Evolutionary conservation across 495 filamentous ascomycete genomes (phyloP), one percentile per base, ranked within the genome.

Genomic region (Tuber magnatum): DNA sequence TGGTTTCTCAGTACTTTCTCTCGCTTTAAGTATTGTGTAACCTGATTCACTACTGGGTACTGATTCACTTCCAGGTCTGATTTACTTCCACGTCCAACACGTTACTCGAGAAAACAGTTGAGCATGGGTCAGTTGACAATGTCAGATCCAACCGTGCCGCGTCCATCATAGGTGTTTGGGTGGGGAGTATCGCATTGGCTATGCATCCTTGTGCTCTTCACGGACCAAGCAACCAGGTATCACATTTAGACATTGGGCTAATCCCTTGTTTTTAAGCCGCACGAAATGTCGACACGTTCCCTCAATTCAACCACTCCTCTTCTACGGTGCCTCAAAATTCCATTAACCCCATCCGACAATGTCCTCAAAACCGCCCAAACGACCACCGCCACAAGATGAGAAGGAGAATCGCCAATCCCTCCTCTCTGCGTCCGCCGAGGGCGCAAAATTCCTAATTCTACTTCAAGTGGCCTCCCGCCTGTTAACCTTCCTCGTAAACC

Each of bases 401-500:
- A 56, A 44, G 38, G 74, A 56, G 14, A 70, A 39, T 46, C 71
- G 35, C 3, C 70, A 76, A 71, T 79, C 84, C 32, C 79, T 85
- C 51, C 82, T 88, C 40, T 85, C 85, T 3, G 83, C 85, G 38
- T 90, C 92, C 10, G 87, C 88, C 32, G 85, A 88, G 70, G 93
- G 93, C 32, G 94, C 93, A 39, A 92, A 92, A 16, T 89, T 94
- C 77, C 87, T 99, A 73, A 94, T 99, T 80, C 85, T 93, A 71
- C 88, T 97, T 32, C 94, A 97, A 83, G 85, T 98, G 79, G 85
- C 85, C 48, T 97, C 94, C 22, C 91, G 94, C 70, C 88, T 91
- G 65, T 85, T 97, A 76, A 97, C 95, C 40, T 99, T 99, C 84
- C 83, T 88, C 68, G 90, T 94, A 74, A 98, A 98, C 86, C 94